Conservation (phyloP, 1,139 yeast genomes). For the Citeromyces hawaiiensis region DNA sequence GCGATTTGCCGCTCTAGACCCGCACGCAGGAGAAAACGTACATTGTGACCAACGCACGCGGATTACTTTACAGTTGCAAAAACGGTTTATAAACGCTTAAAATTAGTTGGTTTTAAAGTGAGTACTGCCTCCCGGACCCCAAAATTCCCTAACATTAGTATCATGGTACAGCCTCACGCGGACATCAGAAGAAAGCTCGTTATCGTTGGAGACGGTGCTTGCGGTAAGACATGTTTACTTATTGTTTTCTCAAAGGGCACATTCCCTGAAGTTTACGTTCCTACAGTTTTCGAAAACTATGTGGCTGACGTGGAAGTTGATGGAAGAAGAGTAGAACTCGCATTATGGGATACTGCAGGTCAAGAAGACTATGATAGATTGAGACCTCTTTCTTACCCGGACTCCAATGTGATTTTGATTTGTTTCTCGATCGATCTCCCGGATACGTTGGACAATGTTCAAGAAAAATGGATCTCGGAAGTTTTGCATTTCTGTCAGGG, state of each 20-base stretch:
- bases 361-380: too few species aligned
- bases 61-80: too few species aligned
- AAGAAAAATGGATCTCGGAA: slow-evolving; percentile 92
- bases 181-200: slow-evolving; percentile 71
- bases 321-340: slow-evolving; percentile 88
- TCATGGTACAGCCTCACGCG: slow-evolving; percentile 16
- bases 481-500: slow-evolving; percentile 92
- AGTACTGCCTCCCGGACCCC: too few species aligned
- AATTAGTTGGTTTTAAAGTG: too few species aligned
- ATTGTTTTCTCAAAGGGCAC: slow-evolving; percentile 89
- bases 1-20: too few species aligned
- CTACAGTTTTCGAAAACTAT: slow-evolving; percentile 91
- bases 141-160: too few species aligned
- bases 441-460: slow-evolving; percentile 84
- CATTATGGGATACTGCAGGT: slow-evolving; percentile 98
- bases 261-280: slow-evolving; percentile 91
- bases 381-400: slow-evolving; percentile 89
- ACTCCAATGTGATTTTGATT: slow-evolving; percentile 81
- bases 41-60: too few species aligned
- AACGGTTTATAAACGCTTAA: too few species aligned
- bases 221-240: slow-evolving; percentile 76
- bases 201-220: slow-evolving; percentile 81
- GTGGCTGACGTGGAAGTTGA: slow-evolving; percentile 91
- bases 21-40: too few species aligned
- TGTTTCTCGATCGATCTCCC: slow-evolving; percentile 90